Evolutionary conservation across 163 green algal genomes (phyloP).

Genomic region (Chlamydomonas reinhardtii): DNA sequence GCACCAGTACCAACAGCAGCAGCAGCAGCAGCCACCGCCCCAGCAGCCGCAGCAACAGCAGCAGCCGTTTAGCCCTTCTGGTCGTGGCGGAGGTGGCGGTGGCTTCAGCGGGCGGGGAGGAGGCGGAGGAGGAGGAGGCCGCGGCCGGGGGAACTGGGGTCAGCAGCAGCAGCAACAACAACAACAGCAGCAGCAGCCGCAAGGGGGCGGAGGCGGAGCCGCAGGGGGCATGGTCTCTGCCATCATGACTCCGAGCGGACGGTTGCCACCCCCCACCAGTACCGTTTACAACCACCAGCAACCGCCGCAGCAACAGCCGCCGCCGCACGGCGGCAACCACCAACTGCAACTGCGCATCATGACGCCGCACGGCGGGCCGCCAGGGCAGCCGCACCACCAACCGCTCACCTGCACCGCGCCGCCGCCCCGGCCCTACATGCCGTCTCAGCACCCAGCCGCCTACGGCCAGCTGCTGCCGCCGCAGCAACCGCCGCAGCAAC

Average conservation of each 20-base stretch:
- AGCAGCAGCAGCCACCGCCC: neutral
- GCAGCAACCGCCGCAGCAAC: neutral
- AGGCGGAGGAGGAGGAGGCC: no score
- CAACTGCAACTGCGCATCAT: neutral
- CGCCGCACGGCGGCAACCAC: neutral
- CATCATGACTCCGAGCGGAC: no score
- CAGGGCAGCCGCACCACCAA: neutral
- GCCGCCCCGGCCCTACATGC: neutral
- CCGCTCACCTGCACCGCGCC: no score
- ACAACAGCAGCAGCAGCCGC: neutral
- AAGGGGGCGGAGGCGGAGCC: neutral
- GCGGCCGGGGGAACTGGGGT: no score
- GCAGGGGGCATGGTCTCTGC: no score
- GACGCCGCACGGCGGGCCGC: neutral
- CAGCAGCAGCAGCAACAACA: no score
- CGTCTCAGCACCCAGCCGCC: neutral
- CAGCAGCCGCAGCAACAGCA: neutral
- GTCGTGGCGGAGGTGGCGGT: no score
- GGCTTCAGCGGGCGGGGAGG: neutral
- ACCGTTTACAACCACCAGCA: neutral
- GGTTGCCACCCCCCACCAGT: no score
- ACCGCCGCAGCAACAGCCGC: neutral
- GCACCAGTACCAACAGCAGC: neutral
- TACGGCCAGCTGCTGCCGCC: neutral
- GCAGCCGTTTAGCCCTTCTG: neutral